These are phyloP conservation scores for Paramecium sonneborni DNA, from an alignment of 73 alveolate species.

Conservation along the genomic window DNA sequence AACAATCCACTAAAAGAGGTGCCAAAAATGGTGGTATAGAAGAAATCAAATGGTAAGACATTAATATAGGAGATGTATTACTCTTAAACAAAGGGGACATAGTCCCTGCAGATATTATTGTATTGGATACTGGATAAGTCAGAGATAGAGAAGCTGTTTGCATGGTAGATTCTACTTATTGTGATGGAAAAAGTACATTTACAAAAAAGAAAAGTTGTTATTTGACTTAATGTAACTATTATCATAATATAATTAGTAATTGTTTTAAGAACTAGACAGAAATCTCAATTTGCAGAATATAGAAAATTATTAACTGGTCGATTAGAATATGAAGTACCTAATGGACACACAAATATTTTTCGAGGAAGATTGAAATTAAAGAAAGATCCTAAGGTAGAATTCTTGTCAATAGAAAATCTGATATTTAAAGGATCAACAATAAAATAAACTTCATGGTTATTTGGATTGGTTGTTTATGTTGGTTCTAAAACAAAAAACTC, in stretches of 20 bases:
- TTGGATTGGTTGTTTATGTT: conserved; percentile 61
- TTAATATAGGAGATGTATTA: conserved; percentile 57
- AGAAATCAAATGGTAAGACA: conserved; percentile 57
- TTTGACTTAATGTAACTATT: not conserved
- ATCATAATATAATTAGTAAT: not conserved
- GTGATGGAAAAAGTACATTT: conserved; percentile 49
- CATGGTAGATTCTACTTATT: conserved; percentile 37
- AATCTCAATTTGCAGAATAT: conserved; percentile 50
- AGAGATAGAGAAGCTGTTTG: conserved; percentile 64
- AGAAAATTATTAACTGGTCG: conserved; percentile 35
- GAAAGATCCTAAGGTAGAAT: conserved; percentile 62
- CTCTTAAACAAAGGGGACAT: conserved; percentile 36
- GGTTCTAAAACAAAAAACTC: conserved; percentile 57
- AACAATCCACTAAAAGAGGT: not conserved
- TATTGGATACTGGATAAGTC: conserved; percentile 56
- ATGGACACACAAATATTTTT: not conserved
- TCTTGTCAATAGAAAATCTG: conserved; percentile 28
- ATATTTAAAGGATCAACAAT: conserved; percentile 58
- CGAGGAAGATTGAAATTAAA: conserved; percentile 51
- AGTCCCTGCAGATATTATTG: conserved; percentile 63
- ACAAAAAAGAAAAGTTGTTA: conserved; percentile 50
- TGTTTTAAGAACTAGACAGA: conserved; percentile 51
- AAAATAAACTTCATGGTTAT: conserved; percentile 48
- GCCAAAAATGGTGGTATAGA: not conserved
- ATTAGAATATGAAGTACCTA: conserved; percentile 59